Evolutionary conservation across 345 rosid genomes (phyloP), one percentile per base, ranked within the genome.

Genomic region (Citrus glauca): DNA sequence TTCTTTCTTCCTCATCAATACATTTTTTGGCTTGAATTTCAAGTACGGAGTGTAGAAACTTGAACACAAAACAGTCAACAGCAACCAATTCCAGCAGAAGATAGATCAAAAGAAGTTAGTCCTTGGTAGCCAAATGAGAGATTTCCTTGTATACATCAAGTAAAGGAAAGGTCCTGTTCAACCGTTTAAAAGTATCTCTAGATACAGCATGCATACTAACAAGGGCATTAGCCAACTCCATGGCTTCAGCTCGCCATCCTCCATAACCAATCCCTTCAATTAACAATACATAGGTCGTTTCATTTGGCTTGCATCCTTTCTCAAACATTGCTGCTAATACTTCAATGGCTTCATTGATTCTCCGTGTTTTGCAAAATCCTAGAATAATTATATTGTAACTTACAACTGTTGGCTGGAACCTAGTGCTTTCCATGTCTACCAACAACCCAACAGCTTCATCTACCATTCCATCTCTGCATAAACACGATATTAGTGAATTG

Each of bases 381-480:
- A 93, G 91, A 38, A 94, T 82, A 53, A 91, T 85, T 28, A 90
- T 94, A 77, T 94, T 94, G 76, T 91, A 94, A 10, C 87, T 89
- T 40, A 93, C 87, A 60, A 90, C 94, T 0, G 89, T 87, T 1
- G 98, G 92, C 73, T 30, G 83, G 74, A 88, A 83, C 82, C 85
- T 86, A 7, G 90, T 81, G 35, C 78, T 83, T n/a, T 86, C 89
- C 98, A 93, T 91, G 83, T 93, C 97, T 25, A 86, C 83, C 65
- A 93, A 83, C 76, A 94, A 40, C 73, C 82, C 91, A 4, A 89
- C 83, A 19, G 93, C 97, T 82, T 94, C 95, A 71, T 88, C 87
- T 32, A 89, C 95, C 95, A 91, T 85, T 35, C 97, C 98, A 66
- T 94, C 98, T 81, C 97, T 86, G 80, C 98, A 93, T 78, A 93